Evolutionary conservation across 495 filamentous ascomycete species (phyloP), one percentile per base, ranked within the genome.

Genomic region (Penicillium bialowiezense): DNA sequence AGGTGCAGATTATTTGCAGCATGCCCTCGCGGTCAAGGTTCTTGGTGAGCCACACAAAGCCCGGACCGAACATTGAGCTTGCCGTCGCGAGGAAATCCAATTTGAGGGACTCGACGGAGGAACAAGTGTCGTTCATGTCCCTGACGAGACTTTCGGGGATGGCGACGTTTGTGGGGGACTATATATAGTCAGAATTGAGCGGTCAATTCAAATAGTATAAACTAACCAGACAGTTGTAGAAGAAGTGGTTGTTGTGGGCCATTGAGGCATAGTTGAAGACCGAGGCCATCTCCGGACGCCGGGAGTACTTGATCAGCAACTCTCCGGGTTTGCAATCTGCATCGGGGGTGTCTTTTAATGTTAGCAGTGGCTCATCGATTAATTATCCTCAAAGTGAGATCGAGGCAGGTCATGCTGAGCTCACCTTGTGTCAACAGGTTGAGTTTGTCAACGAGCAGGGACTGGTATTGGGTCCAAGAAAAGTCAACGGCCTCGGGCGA

Each of bases 161-260:
- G 41, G 80, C 55, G 53, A 74, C 77, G 28, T 64, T 46, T 33
- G 60, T 51, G 32, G 80, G 75, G 46, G 77, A 76, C 70, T 75
- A 59, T 43, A 46, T 26, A 28, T 62, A 53, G 31, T 28, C 17
- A 48, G 24, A 10, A 12, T 3, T 39, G 19, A 23, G 34, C 19
- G 21, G 12, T 34, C 37, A 40, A 23, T 6, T 35, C 4, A 26
- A 26, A 8, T 19, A 17, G 14, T 7, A 1, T 15, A 38, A n/a
- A 65, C 72, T 56, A 49, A 83, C 80, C 55, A 88, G 66, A 59
- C 77, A 70, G 55, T 76, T 72, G 80, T 97, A 97, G 84, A 96
- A 97, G 71, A 93, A 88, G 68, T 93, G 83, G 76, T 97, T 97
- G 81, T 97, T 97, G 75, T 88, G 85, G 46, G 90, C 89, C 86